Percentiles rank a stretch among this genome's conserved stretches.
phyloP scores from a whole-genome alignment of 768 basidiomycete species.

The Cystobasidium tubakii region DNA sequence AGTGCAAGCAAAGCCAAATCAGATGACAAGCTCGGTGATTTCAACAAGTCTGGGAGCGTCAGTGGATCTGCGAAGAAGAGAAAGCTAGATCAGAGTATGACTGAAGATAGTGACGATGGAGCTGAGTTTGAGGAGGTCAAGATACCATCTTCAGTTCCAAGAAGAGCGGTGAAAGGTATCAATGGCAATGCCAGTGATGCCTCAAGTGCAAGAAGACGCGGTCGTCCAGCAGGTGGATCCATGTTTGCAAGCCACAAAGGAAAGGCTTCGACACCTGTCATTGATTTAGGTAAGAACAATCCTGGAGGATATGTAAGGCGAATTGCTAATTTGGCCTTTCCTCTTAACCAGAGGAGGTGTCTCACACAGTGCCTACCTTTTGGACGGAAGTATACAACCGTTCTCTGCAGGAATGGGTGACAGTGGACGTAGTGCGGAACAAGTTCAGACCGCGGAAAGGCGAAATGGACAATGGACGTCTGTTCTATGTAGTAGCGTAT shows the following conservation, averaged over 20 bases:
- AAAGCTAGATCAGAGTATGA: constrained; percentile 46
- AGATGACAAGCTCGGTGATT: constrained; percentile 28
- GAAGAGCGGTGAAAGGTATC: constrained; percentile 32
- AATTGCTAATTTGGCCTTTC: no score
- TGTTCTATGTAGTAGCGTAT: constrained; percentile 79
- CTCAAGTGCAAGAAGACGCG: constrained; percentile 39
- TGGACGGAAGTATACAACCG: constrained; percentile 97
- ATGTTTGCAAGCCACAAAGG: constrained; percentile 21
- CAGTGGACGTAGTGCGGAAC: constrained; percentile 84
- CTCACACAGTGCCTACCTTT: constrained; percentile 66
- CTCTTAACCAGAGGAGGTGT: constrained; percentile 16
- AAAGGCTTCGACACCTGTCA: constrained; percentile 5
- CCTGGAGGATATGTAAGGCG: no score
- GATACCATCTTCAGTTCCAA: constrained; percentile 39
- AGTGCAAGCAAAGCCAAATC: constrained; percentile 48
- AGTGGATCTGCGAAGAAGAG: constrained; percentile 48
- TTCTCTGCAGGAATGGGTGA: constrained; percentile 82
- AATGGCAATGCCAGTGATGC: constrained; percentile 42
- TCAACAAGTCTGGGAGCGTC: background rate
- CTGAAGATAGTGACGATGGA: constrained; percentile 39
- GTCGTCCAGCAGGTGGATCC: background rate
- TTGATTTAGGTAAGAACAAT: constrained; percentile 15
- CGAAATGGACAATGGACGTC: constrained; percentile 58
- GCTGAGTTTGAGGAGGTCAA: constrained; percentile 38
- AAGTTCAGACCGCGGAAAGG: constrained; percentile 56